Evolutionary conservation across 805 yeast genomes (phyloP), one percentile per base, ranked within the genome.

Genomic region (Wickerhamomyces ciferrii): DNA sequence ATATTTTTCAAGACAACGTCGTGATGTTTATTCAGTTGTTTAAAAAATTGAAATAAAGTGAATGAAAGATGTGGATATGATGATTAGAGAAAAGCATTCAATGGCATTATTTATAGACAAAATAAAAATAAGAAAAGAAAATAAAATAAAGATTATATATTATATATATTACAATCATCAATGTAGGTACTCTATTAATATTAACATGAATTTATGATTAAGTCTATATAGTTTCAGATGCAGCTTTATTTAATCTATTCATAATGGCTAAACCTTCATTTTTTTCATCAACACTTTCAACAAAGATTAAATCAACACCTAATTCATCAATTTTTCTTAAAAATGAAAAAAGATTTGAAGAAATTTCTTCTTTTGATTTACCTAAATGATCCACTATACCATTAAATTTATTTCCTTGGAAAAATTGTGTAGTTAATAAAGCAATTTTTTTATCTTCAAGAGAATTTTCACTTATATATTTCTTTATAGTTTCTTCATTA

Each of bases 261-360:
- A 94, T 92, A 34, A 94, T 84, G 0, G 99, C 99, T 47, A 91
- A 71, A 0, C 99, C 99, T 59, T 90, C 94, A 44, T 84, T 75
- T 1, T 71, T 67, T 52, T 86, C 90, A 24, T 71, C 78, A 8
- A 90, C 78, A 0, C 96, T 96, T 62, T 91, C 97, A 1, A 91
- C 90, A 42, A 94, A 71, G 10, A 94, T 89, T 34, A 80, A 53
- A 49, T 85, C 89, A 2, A 81, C 90, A 2, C 73, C 76, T 20
- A 64, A 52, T 45, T 79, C 84, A 61, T 94, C 99, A 15, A 87
- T 83, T 39, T 82, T 81, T 55, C 99, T 74, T 45, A 94, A 71
- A 24, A 70, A 62, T 18, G 83, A 76, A 65, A 94, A 94, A 44
- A 94, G 65, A 54, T 82, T 87, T 36, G 80, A 77, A 20, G 96